Evolutionary conservation across 352 stramenopile genomes (phyloP).

Genomic region (Globisporangium spinosum): DNA sequence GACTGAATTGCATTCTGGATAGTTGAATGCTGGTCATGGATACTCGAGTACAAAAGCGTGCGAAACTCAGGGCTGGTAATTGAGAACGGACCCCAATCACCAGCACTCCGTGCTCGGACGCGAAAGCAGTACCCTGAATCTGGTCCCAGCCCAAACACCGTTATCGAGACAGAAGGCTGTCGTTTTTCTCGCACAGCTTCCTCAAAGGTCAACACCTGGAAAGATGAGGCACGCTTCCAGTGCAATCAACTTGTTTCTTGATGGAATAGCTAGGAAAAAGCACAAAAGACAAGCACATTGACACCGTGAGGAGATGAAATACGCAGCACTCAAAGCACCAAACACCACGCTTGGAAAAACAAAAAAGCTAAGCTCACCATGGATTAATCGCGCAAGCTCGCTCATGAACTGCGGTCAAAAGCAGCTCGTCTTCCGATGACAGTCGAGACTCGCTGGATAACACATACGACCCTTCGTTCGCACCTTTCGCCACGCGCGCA

Average conservation of each 20-base stretch:
- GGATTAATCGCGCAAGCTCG: slow-evolving; percentile 55
- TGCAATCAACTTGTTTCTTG: slow-evolving; percentile 57
- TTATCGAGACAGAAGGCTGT: slow-evolving; percentile 26
- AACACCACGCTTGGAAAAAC: not conserved
- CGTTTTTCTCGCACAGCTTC: slow-evolving; percentile 29
- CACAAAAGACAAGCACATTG: not conserved
- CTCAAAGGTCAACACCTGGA: slow-evolving; percentile 58
- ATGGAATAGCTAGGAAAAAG: slow-evolving; percentile 38
- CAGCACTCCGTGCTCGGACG: slow-evolving; percentile 46
- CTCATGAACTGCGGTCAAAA: slow-evolving; percentile 64
- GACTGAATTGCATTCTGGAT: slow-evolving; percentile 22
- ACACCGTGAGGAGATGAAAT: not conserved
- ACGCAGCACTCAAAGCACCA: not conserved
- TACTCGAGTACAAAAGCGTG: slow-evolving; percentile 33
- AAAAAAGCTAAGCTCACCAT: slow-evolving; percentile 28
- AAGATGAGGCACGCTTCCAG: slow-evolving; percentile 50
- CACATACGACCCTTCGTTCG: slow-evolving; percentile 63
- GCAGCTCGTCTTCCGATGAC: slow-evolving; percentile 65
- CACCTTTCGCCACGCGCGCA: slow-evolving; percentile 46
- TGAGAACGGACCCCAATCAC: slow-evolving; percentile 67
- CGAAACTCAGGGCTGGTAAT: slow-evolving; percentile 29
- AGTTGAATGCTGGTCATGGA: slow-evolving; percentile 31
- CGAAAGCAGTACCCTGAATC: slow-evolving; percentile 63
- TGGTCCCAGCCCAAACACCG: slow-evolving; percentile 32
- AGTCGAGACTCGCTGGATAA: slow-evolving; percentile 68